These are phyloP conservation scores for Dendrobium officinale DNA, from an alignment of 106 monocot species.

Conservation along the genomic window DNA sequence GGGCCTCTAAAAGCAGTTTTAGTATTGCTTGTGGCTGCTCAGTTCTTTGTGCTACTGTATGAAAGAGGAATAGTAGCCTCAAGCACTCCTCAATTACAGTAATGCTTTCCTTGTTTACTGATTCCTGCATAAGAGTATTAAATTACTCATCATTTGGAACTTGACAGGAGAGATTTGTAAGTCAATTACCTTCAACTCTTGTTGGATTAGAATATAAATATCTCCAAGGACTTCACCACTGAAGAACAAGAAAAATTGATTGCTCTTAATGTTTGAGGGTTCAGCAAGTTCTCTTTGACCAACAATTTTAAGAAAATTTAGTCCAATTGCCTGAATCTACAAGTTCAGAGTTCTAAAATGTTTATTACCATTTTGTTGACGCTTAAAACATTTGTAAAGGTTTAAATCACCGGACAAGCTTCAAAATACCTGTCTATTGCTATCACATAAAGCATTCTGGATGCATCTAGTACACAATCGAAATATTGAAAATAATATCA, in stretches of 20 bases:
- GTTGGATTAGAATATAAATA: constrained; percentile 55
- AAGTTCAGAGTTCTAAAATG: constrained; percentile 1
- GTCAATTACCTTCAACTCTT: constrained; percentile 47
- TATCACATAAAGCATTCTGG: constrained; percentile 31
- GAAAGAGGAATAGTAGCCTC: constrained; percentile 63
- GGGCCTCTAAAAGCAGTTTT: constrained; percentile 61
- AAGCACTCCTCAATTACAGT: constrained; percentile 63
- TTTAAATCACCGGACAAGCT: constrained; percentile 1
- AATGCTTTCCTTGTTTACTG: constrained; percentile 35
- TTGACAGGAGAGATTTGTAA: not conserved
- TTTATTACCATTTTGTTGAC: not conserved
- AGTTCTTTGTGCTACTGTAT: constrained; percentile 54
- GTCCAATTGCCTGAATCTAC: constrained; percentile 59
- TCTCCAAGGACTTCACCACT: constrained; percentile 62
- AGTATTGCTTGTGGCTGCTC: constrained; percentile 28
- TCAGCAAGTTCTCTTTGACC: constrained; percentile 60
- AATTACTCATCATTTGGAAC: constrained; percentile 2
- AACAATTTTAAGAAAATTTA: constrained; percentile 51
- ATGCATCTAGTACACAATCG: constrained; percentile 40
- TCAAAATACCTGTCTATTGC: constrained; percentile 54
- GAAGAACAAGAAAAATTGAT: constrained; percentile 40
- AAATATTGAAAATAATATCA: constrained; percentile 23
- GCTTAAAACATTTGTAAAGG: not conserved
- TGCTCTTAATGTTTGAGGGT: constrained; percentile 16
- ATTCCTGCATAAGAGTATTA: constrained; percentile 32